phyloP scores from a whole-genome alignment of 352 stramenopile species.

The Globisporangium spinosum region DNA sequence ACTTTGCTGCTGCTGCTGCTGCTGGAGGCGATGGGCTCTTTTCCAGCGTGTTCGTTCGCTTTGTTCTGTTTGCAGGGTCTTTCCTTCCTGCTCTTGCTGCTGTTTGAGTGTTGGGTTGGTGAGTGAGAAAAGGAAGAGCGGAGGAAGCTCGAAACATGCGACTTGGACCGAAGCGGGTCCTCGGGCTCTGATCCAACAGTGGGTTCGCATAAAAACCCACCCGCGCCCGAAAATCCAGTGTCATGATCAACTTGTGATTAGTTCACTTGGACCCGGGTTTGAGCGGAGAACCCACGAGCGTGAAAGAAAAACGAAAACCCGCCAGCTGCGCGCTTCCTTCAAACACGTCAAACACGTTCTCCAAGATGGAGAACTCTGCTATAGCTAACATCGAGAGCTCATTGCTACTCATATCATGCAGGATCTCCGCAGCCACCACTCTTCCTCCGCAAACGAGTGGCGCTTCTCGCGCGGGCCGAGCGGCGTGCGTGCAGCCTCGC shows the following conservation, averaged over 20 bases:
- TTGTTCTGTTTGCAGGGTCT: background rate
- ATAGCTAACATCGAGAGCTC: no score
- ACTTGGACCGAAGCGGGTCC: background rate
- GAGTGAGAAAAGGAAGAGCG: constrained; percentile 13
- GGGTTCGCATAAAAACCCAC: background rate
- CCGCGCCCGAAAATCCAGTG: background rate
- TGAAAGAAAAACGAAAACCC: background rate
- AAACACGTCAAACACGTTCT: no score
- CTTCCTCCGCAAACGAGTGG: no score
- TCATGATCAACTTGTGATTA: background rate
- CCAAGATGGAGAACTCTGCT: no score
- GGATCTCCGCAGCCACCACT: no score
- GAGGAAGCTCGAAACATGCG: background rate
- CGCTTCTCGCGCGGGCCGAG: no score
- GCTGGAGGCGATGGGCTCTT: background rate
- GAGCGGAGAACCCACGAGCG: background rate
- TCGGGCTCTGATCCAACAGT: background rate
- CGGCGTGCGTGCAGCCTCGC: no score
- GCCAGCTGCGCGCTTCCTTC: no score
- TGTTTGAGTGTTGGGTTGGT: background rate
- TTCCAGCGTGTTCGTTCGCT: constrained; percentile 8
- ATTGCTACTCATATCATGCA: no score
- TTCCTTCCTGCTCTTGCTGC: background rate
- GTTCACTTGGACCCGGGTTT: background rate
- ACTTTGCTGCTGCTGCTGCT: background rate